These are phyloP conservation scores for Thalassiosira livingstoniorum DNA, from an alignment of 352 stramenopile species.

Conservation along the genomic window DNA sequence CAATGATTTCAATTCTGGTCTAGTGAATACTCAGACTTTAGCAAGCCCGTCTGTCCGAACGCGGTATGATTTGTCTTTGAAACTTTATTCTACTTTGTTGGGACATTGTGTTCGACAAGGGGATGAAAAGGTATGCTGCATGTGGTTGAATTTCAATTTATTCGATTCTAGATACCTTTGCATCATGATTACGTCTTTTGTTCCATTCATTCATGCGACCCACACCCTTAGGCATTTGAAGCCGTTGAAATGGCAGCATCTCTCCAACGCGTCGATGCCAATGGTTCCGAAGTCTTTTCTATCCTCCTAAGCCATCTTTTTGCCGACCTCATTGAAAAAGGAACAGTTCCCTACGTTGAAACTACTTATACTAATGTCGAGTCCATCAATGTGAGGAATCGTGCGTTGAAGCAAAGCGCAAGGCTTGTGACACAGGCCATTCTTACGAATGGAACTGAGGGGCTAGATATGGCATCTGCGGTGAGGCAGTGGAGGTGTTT, in stretches of 20 bases:
- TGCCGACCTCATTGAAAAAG: slow-evolving; percentile 79
- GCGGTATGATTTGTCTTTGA: slow-evolving; percentile 79
- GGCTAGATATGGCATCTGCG: slow-evolving; percentile 73
- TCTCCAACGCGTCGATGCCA: slow-evolving; percentile 78
- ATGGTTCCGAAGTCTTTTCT: slow-evolving; percentile 79
- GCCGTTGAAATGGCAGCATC: slow-evolving; percentile 80
- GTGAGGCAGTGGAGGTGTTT: slow-evolving; percentile 80
- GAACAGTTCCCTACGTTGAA: slow-evolving; percentile 64
- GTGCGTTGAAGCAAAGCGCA: slow-evolving; percentile 79
- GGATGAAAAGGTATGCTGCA: slow-evolving; percentile 49
- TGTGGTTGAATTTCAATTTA: not conserved
- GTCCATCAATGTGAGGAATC: slow-evolving; percentile 44
- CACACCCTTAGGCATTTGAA: slow-evolving; percentile 49
- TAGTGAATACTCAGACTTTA: slow-evolving; percentile 52
- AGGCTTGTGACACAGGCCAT: slow-evolving; percentile 82
- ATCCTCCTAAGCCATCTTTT: slow-evolving; percentile 82
- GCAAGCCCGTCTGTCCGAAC: slow-evolving; percentile 63
- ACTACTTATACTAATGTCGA: slow-evolving; percentile 40
- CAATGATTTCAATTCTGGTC: not conserved
- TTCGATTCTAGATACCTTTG: no score
- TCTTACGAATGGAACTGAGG: slow-evolving; percentile 63
- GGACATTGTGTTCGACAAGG: slow-evolving; percentile 74
- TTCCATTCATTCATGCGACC: not conserved
- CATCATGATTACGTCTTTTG: no score
- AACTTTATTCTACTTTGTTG: slow-evolving; percentile 84